Evolutionary conservation across 805 yeast species (phyloP).

Genomic region (Wickerhamomyces chaumierensis): DNA sequence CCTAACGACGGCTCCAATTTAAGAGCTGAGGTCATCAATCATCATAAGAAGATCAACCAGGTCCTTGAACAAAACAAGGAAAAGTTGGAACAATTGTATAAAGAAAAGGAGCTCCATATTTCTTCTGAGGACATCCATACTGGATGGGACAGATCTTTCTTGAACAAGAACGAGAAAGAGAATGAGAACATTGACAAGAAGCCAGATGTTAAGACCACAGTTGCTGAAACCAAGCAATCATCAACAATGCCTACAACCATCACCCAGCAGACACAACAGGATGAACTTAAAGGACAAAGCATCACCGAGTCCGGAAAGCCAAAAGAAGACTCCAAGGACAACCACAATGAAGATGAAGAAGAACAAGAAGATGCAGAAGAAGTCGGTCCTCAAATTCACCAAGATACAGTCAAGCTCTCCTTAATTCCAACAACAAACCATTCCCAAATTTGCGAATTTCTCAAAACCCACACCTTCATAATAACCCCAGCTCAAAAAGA

Average conservation of each 20-base stretch:
- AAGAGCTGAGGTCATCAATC: slow-evolving; percentile 35
- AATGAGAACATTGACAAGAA: slow-evolving; percentile 51
- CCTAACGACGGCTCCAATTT: slow-evolving; percentile 27
- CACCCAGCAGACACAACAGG: neutral
- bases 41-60: slow-evolving; percentile 58
- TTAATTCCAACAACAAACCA: slow-evolving; percentile 39
- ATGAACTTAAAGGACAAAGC: no score
- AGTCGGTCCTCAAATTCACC: slow-evolving; percentile 6
- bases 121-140: slow-evolving; percentile 86
- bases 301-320: no score
- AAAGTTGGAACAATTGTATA: slow-evolving; percentile 54
- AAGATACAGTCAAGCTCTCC: slow-evolving; percentile 34
- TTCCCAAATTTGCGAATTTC: slow-evolving; percentile 36
- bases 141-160: slow-evolving; percentile 79
- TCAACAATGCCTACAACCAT: slow-evolving; percentile 4
- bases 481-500: slow-evolving; percentile 81
- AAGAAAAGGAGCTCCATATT: slow-evolving; percentile 65
- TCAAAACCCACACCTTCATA: slow-evolving; percentile 49
- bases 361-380: slow-evolving; percentile 17
- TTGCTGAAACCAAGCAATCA: slow-evolving; percentile 7
- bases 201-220: no score
- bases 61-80: slow-evolving; percentile 53
- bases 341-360: slow-evolving; percentile 10
- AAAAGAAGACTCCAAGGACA: neutral
- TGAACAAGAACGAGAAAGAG: slow-evolving; percentile 72